These are phyloP conservation scores for Zygosaccharomyces pseudobailii DNA, from an alignment of 1,139 yeast genomes.

Conservation along the genomic window DNA sequence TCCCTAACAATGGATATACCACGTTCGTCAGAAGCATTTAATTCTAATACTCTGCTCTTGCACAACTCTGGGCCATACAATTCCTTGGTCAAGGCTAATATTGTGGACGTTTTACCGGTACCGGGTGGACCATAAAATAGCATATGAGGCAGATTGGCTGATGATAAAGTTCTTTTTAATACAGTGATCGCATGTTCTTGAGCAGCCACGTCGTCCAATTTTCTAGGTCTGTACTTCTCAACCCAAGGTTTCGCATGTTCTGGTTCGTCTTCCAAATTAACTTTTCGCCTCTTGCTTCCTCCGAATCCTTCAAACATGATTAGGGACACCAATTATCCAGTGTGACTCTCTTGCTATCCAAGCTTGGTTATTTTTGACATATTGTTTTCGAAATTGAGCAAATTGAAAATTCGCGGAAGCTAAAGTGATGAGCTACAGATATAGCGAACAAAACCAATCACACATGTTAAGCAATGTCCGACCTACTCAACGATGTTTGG, in stretches of 20 bases:
- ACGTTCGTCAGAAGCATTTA: slow-evolving; percentile 95
- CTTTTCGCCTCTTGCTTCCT: slow-evolving; percentile 25
- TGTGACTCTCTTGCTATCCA: neutral
- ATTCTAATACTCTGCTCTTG: slow-evolving; percentile 76
- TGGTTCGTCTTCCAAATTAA: slow-evolving; percentile 14
- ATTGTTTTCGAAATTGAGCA: too few species aligned
- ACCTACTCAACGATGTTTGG: slow-evolving; percentile 29
- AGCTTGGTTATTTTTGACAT: too few species aligned
- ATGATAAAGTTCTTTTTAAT: slow-evolving; percentile 68
- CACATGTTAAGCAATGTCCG: slow-evolving; percentile 2
- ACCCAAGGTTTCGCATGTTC: slow-evolving; percentile 36
- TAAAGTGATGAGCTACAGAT: neutral
- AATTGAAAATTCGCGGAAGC: too few species aligned
- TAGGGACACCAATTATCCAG: neutral
- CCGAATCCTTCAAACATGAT: slow-evolving; percentile 24
- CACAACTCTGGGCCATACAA: slow-evolving; percentile 69
- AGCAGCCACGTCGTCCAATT: slow-evolving; percentile 79
- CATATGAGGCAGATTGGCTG: slow-evolving; percentile 92
- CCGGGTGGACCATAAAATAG: slow-evolving; percentile 97
- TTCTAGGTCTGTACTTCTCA: slow-evolving; percentile 53
- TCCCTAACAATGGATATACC: slow-evolving; percentile 92
- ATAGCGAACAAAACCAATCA: neutral
- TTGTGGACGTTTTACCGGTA: slow-evolving; percentile 93
- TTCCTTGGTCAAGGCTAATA: slow-evolving; percentile 80
- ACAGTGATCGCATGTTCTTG: slow-evolving; percentile 88